These are phyloP conservation scores for Gaultheria prostrata DNA, from an alignment of 148 eudicot genomes.

Conservation along the genomic window DNA sequence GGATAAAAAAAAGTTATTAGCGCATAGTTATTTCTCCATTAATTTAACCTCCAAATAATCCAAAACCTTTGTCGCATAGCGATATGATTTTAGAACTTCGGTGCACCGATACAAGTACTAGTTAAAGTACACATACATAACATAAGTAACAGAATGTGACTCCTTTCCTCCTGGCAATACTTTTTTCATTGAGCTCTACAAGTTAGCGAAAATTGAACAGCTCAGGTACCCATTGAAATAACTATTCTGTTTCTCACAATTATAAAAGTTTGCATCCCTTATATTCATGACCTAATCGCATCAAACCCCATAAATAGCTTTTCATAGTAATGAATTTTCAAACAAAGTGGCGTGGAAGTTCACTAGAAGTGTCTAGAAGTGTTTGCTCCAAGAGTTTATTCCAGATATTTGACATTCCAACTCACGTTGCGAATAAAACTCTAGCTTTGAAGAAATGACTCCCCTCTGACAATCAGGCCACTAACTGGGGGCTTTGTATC, in stretches of 20 bases:
- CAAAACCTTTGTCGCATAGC: not conserved
- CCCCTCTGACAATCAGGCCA: not conserved
- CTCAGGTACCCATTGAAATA: not conserved
- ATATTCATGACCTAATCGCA: not conserved
- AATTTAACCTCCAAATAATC: not conserved
- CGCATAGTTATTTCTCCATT: not conserved
- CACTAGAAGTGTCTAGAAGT: not conserved
- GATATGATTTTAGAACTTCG: not conserved
- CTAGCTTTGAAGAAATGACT: not conserved
- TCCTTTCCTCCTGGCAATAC: not conserved
- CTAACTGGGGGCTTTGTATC: not conserved
- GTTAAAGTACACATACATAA: not conserved
- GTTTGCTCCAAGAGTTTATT: not conserved
- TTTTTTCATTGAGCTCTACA: not conserved
- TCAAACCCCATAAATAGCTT: not conserved
- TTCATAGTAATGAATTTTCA: not conserved
- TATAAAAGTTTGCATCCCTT: not conserved
- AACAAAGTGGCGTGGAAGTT: not conserved
- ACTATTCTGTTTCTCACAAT: not conserved
- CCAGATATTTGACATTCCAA: not conserved
- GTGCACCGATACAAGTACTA: not conserved
- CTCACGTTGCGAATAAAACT: not conserved
- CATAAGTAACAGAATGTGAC: not conserved
- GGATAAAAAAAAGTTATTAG: not conserved
- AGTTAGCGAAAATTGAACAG: not conserved